Conservation (phyloP, 225 moss, liverwort and hornwort genomes). For the Marchantia polymorpha region DNA sequence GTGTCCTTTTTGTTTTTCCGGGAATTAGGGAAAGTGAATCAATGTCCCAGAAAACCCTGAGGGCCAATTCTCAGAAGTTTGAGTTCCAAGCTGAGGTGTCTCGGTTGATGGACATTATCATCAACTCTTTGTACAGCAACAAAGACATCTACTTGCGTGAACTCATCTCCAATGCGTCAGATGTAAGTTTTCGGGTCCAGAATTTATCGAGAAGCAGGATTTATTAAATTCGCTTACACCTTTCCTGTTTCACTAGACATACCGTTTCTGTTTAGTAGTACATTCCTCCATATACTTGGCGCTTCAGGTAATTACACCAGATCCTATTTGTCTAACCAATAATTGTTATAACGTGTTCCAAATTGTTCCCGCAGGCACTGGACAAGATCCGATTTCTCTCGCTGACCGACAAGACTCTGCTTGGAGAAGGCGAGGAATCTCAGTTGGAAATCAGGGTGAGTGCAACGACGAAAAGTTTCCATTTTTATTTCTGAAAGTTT, state of each 20-base stretch:
- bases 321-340: too few relatives aligned
- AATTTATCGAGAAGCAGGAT: neutral
- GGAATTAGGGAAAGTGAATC: slow-evolving; percentile 86
- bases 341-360: too few relatives aligned
- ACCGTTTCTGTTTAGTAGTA: neutral
- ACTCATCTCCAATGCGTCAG: slow-evolving; percentile 97
- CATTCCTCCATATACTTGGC: neutral
- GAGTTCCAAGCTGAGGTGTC: slow-evolving; percentile 99
- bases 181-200: slow-evolving; percentile 46
- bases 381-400: slow-evolving; percentile 95
- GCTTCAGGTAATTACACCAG: neutral
- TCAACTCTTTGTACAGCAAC: slow-evolving; percentile 96
- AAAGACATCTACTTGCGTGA: slow-evolving; percentile 96
- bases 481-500: neutral
- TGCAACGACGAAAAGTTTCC: neutral
- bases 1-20: neutral
- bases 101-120: slow-evolving; percentile 99
- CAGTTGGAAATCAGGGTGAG: slow-evolving; percentile 82
- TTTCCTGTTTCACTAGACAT: too few relatives aligned
- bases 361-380: slow-evolving; percentile 58
- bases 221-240: too few relatives aligned
- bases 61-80: slow-evolving; percentile 79
- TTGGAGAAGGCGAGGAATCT: slow-evolving; percentile 85
- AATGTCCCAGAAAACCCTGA: slow-evolving; percentile 59
- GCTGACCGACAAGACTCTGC: slow-evolving; percentile 64